Base-by-base conservation (phyloP, 768 basidiomycete species). In the Russula abietina region DNA sequence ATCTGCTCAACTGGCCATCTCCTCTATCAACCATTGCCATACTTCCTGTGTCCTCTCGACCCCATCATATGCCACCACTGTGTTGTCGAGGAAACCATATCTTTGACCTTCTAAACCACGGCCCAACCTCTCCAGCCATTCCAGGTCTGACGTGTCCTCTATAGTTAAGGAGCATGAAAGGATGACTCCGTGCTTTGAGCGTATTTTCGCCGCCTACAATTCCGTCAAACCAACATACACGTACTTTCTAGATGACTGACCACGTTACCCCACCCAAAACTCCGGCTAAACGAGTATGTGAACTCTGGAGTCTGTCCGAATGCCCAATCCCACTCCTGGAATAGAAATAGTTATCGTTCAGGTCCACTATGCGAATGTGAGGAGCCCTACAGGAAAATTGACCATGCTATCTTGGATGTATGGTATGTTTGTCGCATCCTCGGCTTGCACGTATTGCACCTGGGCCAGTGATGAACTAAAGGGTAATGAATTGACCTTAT, bases 301-400 rank as follows among this genome's bases (percentile, higher is more conserved):
- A 99, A 98, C 70, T 96, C 90, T 46, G 95, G 94, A 0, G 95
- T 96, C 70, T 95, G 91, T 0, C 95, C 96, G 69, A 85, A 97
- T 16, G 82, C 78, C 93, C 95, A 98, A 24, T 91, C 82, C 97
- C 97, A 98, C 38, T 81, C 86, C 94, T 95, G 68, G 14, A 41
- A 55, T 54, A 51, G 8, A 10, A 43, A 36, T 30, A 30, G 17
- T 48, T 22, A 41, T 8, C n/a, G 26, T n/a, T 50, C 32, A 54
- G n/a, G 12, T 7, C 24, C 43, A 43, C 19, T 28, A 52, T 17
- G 10, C 16, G 41, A 45, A 41, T 30, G 28, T 41, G 30, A 41
- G 24, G 45, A 4, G 3, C 73, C 83, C 38, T 65, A 88, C 92
- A 68, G 77, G 80, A 56, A 99, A 77, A 71, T 96, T 93, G 0